These are phyloP conservation scores for Ceratobasidium sp. DNA, from an alignment of 1,284 basidiomycete genomes.

Conservation along the genomic window DNA sequence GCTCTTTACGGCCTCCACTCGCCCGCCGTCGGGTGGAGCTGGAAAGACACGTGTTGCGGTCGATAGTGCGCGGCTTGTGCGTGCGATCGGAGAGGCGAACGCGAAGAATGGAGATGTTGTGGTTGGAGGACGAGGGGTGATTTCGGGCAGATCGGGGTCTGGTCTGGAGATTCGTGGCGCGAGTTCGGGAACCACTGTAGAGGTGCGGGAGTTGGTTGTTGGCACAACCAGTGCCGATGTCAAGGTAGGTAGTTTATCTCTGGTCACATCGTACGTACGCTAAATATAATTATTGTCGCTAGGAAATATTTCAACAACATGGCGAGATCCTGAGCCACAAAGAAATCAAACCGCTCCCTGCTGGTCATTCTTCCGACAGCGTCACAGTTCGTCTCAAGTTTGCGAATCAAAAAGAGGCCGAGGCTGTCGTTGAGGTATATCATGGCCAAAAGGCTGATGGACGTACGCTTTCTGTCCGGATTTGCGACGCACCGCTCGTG, in stretches of 20 bases:
- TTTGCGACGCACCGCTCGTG: conserved; percentile 37
- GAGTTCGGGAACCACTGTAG: conserved; percentile 41
- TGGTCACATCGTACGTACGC: not conserved
- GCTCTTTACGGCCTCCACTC: conserved; percentile 34
- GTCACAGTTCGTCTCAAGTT: conserved; percentile 46
- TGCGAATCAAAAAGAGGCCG: conserved; percentile 41
- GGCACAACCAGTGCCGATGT: conserved; percentile 47
- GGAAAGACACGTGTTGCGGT: conserved; percentile 43
- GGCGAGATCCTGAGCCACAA: conserved; percentile 45
- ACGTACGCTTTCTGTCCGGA: conserved; percentile 45
- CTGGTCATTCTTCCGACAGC: conserved; percentile 40
- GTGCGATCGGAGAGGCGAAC: conserved; percentile 38
- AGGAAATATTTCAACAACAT: conserved; percentile 47
- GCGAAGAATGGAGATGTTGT: conserved; percentile 26
- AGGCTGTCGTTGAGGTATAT: conserved; percentile 43
- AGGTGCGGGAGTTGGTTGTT: conserved; percentile 45
- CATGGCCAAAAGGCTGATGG: conserved; percentile 46
- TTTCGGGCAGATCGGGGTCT: conserved; percentile 23
- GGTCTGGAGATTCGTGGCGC: conserved; percentile 45
- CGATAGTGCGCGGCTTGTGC: conserved; percentile 33
- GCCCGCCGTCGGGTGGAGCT: conserved; percentile 1
- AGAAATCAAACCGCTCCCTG: conserved; percentile 45
- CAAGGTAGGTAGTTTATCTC: conserved; percentile 31
- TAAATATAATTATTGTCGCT: not conserved
- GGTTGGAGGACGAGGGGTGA: not conserved